Percentiles rank a stretch among this genome's conserved stretches.
phyloP scores from a whole-genome alignment of 176 grass and related monocot species.

The Carex cristatella region DNA sequence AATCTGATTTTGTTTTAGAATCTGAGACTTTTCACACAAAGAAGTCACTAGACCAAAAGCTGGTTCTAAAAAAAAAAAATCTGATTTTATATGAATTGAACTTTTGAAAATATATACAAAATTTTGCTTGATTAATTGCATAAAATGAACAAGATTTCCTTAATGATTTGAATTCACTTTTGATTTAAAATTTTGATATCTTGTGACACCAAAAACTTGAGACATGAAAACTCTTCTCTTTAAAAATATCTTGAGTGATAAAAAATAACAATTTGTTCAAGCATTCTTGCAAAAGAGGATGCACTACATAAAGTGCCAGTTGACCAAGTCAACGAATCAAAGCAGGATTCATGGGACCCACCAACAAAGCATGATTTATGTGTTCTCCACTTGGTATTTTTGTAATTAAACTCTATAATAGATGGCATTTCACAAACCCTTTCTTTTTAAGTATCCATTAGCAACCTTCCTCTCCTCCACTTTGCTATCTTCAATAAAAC shows the following conservation, averaged over 20 bases:
- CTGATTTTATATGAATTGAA: no score
- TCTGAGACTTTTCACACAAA: accelerated
- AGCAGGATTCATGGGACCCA: neutral
- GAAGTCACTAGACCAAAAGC: no score
- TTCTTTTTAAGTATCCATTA: neutral
- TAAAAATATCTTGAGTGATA: neutral
- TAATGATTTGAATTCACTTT: no score
- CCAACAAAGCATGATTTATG: constrained; percentile 6
- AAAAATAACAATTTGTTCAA: neutral
- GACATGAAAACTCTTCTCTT: no score
- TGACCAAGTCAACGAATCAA: constrained; percentile 6
- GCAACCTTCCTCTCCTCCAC: neutral
- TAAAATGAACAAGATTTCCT: no score
- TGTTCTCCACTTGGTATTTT: neutral
- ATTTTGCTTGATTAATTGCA: no score
- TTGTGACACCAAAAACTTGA: neutral
- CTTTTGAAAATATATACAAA: no score
- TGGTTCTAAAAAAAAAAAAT: no score
- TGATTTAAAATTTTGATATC: no score
- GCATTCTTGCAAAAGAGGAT: neutral
- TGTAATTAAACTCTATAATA: neutral
- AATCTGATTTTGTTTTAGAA: no score
- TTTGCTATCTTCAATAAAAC: neutral
- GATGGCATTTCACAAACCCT: neutral
- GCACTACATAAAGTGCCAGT: neutral